These are phyloP conservation scores for Paracoccidioides brasiliensis DNA, from an alignment of 2,329 filamentous ascomycete genomes.

Conservation along the genomic window DNA sequence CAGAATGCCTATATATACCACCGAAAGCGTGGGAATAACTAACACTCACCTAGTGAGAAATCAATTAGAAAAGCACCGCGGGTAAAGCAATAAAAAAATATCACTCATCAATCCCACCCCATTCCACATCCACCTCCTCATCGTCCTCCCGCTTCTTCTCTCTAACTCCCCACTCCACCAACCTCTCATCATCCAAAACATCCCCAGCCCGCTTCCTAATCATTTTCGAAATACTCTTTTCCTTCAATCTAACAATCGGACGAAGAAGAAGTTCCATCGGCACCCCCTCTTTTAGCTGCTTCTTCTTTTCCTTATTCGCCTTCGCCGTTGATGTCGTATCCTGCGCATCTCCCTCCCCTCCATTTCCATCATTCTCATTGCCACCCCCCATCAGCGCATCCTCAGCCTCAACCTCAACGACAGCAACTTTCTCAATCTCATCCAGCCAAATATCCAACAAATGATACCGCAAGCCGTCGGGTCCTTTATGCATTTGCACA, in stretches of 20 bases:
- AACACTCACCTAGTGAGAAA: too few relatives aligned
- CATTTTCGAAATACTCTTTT: constrained; percentile 52
- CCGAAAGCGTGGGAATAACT: too few relatives aligned
- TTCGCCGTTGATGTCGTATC: neutral
- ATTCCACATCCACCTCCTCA: constrained; percentile 32
- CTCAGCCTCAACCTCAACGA: constrained; percentile 18
- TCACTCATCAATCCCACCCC: constrained; percentile 56
- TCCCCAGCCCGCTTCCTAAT: constrained; percentile 59
- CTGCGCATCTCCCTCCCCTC: neutral
- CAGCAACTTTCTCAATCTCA: constrained; percentile 61
- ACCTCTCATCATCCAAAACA: constrained; percentile 57
- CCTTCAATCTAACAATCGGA: constrained; percentile 33
- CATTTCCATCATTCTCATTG: constrained; percentile 15
- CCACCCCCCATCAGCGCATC: constrained; percentile 12
- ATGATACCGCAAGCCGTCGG: constrained; percentile 77
- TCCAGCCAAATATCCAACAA: constrained; percentile 85
- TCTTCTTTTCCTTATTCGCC: constrained; percentile 5
- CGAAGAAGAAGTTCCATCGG: constrained; percentile 31
- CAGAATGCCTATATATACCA: too few relatives aligned
- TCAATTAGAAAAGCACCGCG: neutral
- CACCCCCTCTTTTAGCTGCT: constrained; percentile 25
- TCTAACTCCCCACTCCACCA: constrained; percentile 47
- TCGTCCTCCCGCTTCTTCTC: constrained; percentile 30
- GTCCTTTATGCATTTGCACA: constrained; percentile 42
- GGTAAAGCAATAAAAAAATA: neutral